These are phyloP conservation scores for Xylariaceae sp. DNA, from an alignment of 2,329 filamentous ascomycete species.

Conservation along the genomic window DNA sequence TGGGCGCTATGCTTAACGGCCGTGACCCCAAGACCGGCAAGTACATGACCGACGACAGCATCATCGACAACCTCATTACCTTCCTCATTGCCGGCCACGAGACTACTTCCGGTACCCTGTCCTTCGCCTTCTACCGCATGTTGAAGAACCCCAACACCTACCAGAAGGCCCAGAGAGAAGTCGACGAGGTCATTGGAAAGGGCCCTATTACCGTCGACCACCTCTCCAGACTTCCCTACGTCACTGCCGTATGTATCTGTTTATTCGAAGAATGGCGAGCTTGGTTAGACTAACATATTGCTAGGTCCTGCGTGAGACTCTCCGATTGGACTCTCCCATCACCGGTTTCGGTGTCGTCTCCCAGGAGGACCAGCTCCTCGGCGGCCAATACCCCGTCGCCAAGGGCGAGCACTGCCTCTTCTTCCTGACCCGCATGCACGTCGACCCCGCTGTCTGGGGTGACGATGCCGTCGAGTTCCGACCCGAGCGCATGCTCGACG, in stretches of 20 bases:
- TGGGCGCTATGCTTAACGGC: constrained; percentile 65
- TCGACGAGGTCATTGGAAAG: constrained; percentile 59
- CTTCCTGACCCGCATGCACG: constrained; percentile 51
- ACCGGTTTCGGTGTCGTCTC: constrained; percentile 51
- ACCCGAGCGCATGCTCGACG: constrained; percentile 68
- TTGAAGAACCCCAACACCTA: constrained; percentile 57
- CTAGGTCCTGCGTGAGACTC: constrained; percentile 56
- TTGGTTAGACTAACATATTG: background rate
- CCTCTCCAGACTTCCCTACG: constrained; percentile 59
- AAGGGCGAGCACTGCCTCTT: constrained; percentile 46
- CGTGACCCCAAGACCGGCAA: constrained; percentile 63
- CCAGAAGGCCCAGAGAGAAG: constrained; percentile 59
- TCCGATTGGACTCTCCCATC: constrained; percentile 58
- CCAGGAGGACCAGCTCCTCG: constrained; percentile 48
- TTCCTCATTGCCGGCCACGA: constrained; percentile 69
- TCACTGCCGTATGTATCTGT: constrained; percentile 45
- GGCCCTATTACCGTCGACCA: constrained; percentile 55
- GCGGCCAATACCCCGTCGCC: constrained; percentile 56
- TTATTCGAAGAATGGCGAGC: background rate
- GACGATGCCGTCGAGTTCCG: constrained; percentile 60
- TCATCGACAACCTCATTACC: constrained; percentile 66
- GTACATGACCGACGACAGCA: constrained; percentile 56
- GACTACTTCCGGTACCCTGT: constrained; percentile 62
- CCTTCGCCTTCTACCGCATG: constrained; percentile 61
- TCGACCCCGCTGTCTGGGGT: constrained; percentile 60